Evolutionary conservation across 176 grass and related monocot genomes (phyloP), one percentile per base, ranked within the genome.

Genomic region (Oryza meyeriana): DNA sequence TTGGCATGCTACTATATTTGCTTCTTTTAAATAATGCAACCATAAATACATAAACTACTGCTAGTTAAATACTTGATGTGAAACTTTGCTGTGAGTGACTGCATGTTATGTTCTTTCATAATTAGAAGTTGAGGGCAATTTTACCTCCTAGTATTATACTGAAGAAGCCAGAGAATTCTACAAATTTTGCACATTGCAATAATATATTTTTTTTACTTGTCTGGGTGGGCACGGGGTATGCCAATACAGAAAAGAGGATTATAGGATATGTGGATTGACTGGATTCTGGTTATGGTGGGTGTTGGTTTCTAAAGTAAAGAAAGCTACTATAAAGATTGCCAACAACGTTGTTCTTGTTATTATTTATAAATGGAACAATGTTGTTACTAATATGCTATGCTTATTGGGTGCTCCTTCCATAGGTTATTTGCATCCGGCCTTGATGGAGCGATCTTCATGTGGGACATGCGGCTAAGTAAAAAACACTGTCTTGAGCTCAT

Each of bases 401-500:
- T 85, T 81, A 75, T 27, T 6, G 24, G 52, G 52, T 31, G 57
- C 33, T 77, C 62, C 30, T 68, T 29, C 69, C 68, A 32, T 86
- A 98, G 95, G 88, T 65, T 98, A 81, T 84, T 98, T 91, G 95
- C 92, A 34, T 93, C 88, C 69, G 91, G 92, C 28, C 83, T 94
- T 70, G 91, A 93, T 89, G 92, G 90, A 58, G 77, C 75, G 25
- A 80, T 98, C 61, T 98, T 93, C 77, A 91, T 94, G 83, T 98
- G 92, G 95, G 95, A 98, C 84, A 91, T 85, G 50, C 84, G 92
- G 29, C 45, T 64, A 80, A 91, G 88, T 77, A 93, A 88, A 45
- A 83, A 71, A 66, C 86, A 90, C 69, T 94, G 88, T 83, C 85
- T 94, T 75, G 90, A 94, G 84, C 81, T 94, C 84, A 69, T 79